phyloP scores from a whole-genome alignment of 2,329 filamentous ascomycete species.

The Aspergillus melleus region DNA sequence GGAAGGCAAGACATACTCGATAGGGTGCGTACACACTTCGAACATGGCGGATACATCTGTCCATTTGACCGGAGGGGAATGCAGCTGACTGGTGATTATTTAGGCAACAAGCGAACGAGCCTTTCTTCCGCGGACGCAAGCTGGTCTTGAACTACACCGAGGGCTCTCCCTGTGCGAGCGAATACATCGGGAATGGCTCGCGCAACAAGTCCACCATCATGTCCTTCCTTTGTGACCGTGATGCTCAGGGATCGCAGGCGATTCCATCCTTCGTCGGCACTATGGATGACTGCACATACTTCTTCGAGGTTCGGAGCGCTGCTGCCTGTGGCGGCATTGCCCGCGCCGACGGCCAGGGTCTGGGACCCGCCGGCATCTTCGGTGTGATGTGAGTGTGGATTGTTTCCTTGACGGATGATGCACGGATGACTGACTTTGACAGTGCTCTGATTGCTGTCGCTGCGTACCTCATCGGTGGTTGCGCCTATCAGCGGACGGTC shows the following conservation, averaged over 20 bases:
- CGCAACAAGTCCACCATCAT: slow-evolving; percentile 75
- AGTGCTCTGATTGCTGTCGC: slow-evolving; percentile 68
- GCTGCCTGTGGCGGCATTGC: slow-evolving; percentile 78
- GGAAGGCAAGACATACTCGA: slow-evolving; percentile 46
- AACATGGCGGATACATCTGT: not conserved
- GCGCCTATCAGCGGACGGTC: slow-evolving; percentile 93
- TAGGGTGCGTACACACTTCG: slow-evolving; percentile 40
- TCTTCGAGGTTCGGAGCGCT: slow-evolving; percentile 86
- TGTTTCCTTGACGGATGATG: not conserved
- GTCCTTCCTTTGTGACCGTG: slow-evolving; percentile 88
- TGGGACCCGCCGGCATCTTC: slow-evolving; percentile 75
- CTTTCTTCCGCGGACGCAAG: slow-evolving; percentile 55
- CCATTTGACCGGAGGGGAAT: not conserved
- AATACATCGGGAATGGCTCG: slow-evolving; percentile 26
- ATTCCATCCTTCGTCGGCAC: slow-evolving; percentile 82
- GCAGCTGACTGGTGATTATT: slow-evolving; percentile 1
- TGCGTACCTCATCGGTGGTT: slow-evolving; percentile 87
- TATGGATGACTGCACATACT: slow-evolving; percentile 89
- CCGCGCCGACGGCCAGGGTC: slow-evolving; percentile 56
- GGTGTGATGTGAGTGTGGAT: slow-evolving; percentile 72
- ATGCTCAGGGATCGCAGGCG: slow-evolving; percentile 67
- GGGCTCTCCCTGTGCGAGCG: slow-evolving; percentile 66
- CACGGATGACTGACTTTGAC: not conserved
- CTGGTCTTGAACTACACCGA: slow-evolving; percentile 74
- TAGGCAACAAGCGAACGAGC: slow-evolving; percentile 47